Evolutionary conservation across 306 rosid species (phyloP), one percentile per base, ranked within the genome.

Genomic region (Cucurbita pepo): DNA sequence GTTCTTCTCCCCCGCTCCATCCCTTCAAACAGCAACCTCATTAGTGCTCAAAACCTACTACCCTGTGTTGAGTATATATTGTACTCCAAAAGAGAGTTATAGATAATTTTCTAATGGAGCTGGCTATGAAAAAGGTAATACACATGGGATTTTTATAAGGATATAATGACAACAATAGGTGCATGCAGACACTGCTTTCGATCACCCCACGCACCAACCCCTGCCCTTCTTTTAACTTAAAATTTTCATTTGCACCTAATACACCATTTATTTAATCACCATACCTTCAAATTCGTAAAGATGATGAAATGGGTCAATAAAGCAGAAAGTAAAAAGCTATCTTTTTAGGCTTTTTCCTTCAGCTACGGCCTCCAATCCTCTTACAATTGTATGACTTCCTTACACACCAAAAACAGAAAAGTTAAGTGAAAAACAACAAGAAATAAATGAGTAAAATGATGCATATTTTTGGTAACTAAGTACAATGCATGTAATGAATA

Each of bases 121-220:
- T 22, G 38, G 13, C 53, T 25, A 47, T 50, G 47, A 56, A 67
- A 67, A 67, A 67, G 73, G 73, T 13, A 67, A 47, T 45, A 12
- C 54, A 52, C 21, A 67, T n/a, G 73, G 71, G 73, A 12, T 47
- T 67, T 13, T 67, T 22, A 45, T 21, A 47, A 47, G 14, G 56
- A 44, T 2, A 67, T 62, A 10, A 38, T 63, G 52, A 48, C 43
- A 22, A 67, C 48, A 50, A 50, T n/a, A 44, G 53, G 56, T 67
- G 73, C 73, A 25, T 67, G 73, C 41, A 67, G 56, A 34, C 41
- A 45, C 73, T 25, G 55, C 72, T 65, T 37, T 65, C n/a, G 30
- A 65, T 65, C 73, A 67, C 40, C 56, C 56, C 72, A 66, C 43
- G 9, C 56, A 44, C 36, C 54, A 67, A 67, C 52, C 73, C 56